Base-by-base conservation (phyloP, 2,329 filamentous ascomycete genomes). In the Penicillium sp. region DNA sequence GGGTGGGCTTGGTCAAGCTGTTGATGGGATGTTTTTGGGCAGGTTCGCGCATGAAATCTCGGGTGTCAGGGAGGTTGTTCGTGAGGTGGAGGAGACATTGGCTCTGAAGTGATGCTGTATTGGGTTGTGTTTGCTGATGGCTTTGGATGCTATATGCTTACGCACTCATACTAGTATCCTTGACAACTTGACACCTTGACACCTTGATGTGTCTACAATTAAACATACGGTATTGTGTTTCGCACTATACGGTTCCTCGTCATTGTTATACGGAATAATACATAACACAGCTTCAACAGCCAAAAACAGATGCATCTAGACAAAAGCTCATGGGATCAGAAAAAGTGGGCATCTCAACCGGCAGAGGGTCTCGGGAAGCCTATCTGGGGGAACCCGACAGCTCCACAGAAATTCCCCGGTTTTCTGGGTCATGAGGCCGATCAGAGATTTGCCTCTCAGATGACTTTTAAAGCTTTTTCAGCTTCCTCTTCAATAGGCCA, bases 11-110 rank as follows among this genome's bases (percentile, higher is more conserved):
- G 59, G 85, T 82, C 81, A 84, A 24, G 87, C 84, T 0, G 85
- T 93, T 13, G 90, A 95, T 74, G 90, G 90, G 0, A 77, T 94
- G 72, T 94, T 94, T 66, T 71, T 95, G 55, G 91, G 90, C 0
- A 77, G 91, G 29, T 95, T 94, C 71, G 90, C 85, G 13, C 90
- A 95, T 74, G 86, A 93, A 67, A 81, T 89, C 9, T 81, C 82
- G 35, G 86, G 87, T 50, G 85, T 95, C 63, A 81, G 84, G 58
- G 84, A 84, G 75, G 89, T 91, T 5, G 85, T 93, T 45, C 74
- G 79, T 32, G 90, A 95, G 72, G 85, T 94, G 32, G 82, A 84
- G 9, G 76, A 76, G 57, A 73, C 69, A 42, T 53, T 76, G 49
- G 55, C 52, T 48, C 34, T 59, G 20, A 14, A 16, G 39, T 54